Evolutionary conservation across 2,329 filamentous ascomycete species (phyloP), one percentile per base, ranked within the genome.

Genomic region (Fusarium tuaranense): DNA sequence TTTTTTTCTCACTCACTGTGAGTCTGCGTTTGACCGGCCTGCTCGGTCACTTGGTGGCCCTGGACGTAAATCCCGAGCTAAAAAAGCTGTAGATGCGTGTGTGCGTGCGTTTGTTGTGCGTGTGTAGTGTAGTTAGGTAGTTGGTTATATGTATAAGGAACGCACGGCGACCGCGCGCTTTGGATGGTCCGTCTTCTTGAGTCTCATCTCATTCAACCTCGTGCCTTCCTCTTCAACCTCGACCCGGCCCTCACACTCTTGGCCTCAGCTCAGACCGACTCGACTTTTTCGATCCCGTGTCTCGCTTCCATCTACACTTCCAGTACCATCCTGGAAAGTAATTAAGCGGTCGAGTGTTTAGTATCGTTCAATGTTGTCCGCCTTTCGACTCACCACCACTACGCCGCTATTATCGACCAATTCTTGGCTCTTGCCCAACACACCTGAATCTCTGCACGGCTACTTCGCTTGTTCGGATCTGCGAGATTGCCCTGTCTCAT

Each of bases 401-500:
- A 70, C 57, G 20, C 53, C 53, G 27, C 48, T 53, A 32, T 53
- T 53, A 38, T 38, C 60, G 32, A 72, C 59, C 62, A 66, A 72
- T 72, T 64, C 72, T 72, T 69, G 65, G 66, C 62, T 65, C 55
- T 69, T 73, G 51, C 70, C 73, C 63, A 55, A 30, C 48, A 46
- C 61, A 55, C 46, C 63, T 57, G 46, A 60, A 55, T 57, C 22
- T 59, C 20, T 65, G 32, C 66, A 48, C 64, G 44, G 34, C 34
- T 61, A 16, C n/a, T 51, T 51, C 34, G 59, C 62, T 55, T 69
- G 57, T 59, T 67, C 67, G 65, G 41, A 63, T 73, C 66, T 41
- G 46, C 46, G 62, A 75, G 68, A 75, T 76, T 75, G 48, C 70
- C n/a, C 51, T 75, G 73, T 76, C 73, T 75, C 64, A 76, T 63